Evolutionary conservation across 2,329 filamentous ascomycete genomes (phyloP), one percentile per base, ranked within the genome.

Genomic region (Penicillium sp.): DNA sequence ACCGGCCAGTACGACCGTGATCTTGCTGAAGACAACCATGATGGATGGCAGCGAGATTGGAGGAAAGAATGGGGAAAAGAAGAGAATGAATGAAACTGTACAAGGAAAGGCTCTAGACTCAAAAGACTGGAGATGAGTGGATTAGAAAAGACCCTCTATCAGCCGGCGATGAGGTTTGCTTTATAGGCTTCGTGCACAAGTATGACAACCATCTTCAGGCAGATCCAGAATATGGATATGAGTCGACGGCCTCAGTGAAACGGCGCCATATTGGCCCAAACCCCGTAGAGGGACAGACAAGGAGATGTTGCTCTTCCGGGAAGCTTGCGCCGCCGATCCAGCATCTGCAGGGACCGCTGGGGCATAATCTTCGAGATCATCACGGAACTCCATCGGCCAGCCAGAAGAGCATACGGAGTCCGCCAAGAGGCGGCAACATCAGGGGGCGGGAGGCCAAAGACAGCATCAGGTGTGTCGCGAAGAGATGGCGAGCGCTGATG

Each of bases 11-110:
- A 65, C 61, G 41, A 64, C 61, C 12, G 71, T 68, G 41, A 73
- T 54, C 57, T 71, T 73, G 65, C 65, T 72, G 66, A 75, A 68
- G 67, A 73, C 68, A 61, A 75, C 73, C 73, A 75, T 75, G 25
- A 20, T 72, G 65, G 59, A 43, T 52, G 57, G 54, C 48, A 62
- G 10, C n/a, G 25, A 28, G 14, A 42, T 25, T 10, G n/a, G 10
- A n/a, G n/a, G 59, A 15, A 59, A 55, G 59, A 62, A 63, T 54
- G 51, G 55, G 37, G 50, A 52, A 54, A 41, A 37, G 47, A 57
- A 51, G 53, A 47, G 25, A 52, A 50, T 38, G 37, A 45, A 52
- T 59, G 52, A 52, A 54, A 55, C 58, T 60, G 42, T 58, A 59
- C 61, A 58, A 58, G 63, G 62, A 65, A 61, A 59, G 61, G 20